Evolutionary conservation across 1,284 basidiomycete genomes (phyloP), one percentile per base, ranked within the genome.

Genomic region (Cutaneotrichosporon cavernicola): DNA sequence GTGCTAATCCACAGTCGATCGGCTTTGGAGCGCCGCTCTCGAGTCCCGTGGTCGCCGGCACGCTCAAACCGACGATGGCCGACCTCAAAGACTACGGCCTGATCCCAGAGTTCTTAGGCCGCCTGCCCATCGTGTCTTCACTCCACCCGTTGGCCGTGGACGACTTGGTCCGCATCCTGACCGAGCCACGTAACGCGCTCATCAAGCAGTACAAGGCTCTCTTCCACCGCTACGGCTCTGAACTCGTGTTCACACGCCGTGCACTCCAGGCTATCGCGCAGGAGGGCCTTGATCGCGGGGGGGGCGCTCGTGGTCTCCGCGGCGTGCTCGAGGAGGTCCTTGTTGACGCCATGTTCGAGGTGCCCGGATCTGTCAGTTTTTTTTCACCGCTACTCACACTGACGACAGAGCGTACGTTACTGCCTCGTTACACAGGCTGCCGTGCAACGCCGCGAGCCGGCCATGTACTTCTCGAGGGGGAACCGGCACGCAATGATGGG

Each of bases 61-160:
- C 14, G 40, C 72, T 61, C 65, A 76, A 72, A 71, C 76, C 56
- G 53, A 78, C 76, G 0, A 76, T 77, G 0, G 62, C 72, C 85
- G 95, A 97, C 81, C 83, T 97, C 13, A 85, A 91, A 13, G 86
- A 88, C 82, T 97, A 90, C 71, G 94, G 95, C 0, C 89, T 97
- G 68, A 97, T 98, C 64, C 95, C 95, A 10, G 95, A 97, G 66
- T 97, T 97, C 74, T 85, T 96, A 49, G 93, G 91, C 26, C 89
- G 95, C 36, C 81, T 97, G 21, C 95, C 95, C 5, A 90, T 92
- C 38, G 84, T 94, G 47, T 92, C 93, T 1, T 88, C 91, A 0
- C 85, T 98, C 11, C 82, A 89, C 16, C 88, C 91, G 5, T 84
- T 98, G 2, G 82, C 77, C 76, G 86, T 81, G 73, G 84, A 73